Conservation (phyloP, 805 yeast species). For the Lipomyces starkeyi region DNA sequence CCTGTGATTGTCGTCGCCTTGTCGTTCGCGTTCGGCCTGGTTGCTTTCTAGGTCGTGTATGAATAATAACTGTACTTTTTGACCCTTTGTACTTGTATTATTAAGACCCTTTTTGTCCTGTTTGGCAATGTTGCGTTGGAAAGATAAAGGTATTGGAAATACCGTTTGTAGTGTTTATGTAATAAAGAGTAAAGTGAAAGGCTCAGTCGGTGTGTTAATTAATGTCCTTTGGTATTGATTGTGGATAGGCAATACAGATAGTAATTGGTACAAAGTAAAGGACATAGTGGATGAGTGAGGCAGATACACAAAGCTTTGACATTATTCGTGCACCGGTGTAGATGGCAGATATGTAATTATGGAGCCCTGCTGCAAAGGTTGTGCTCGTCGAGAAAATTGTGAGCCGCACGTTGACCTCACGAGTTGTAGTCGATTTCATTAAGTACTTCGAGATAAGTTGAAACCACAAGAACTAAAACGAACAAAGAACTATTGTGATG, state of each 20-base stretch:
- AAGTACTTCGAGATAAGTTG: too few relatives aligned
- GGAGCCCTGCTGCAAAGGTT: not conserved
- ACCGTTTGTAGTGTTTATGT: not conserved
- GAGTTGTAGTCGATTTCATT: too few relatives aligned
- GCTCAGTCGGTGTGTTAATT: not conserved
- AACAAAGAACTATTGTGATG: not conserved
- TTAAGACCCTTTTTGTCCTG: not conserved
- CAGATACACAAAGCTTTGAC: too few relatives aligned
- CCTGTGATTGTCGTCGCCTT: slow-evolving; percentile 20
- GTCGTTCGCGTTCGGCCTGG: slow-evolving; percentile 25
- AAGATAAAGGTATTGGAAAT: not conserved
- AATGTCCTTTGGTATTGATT: not conserved
- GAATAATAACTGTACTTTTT: not conserved
- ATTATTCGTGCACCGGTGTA: too few relatives aligned
- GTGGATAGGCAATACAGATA: not conserved
- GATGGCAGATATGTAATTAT: too few relatives aligned
- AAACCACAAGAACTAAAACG: not conserved
- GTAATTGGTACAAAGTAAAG: not conserved
- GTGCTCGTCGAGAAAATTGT: not conserved
- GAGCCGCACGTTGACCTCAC: not conserved
- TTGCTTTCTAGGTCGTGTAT: slow-evolving; percentile 15
- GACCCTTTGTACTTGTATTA: slow-evolving; percentile 2
- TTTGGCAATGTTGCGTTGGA: not conserved
- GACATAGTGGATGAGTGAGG: too few relatives aligned
- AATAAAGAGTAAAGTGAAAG: not conserved